Percentiles rank a stretch among this genome's conserved stretches.
Conservation (phyloP, 2,329 filamentous ascomycete genomes). For the Diaporthe ilicicola region DNA sequence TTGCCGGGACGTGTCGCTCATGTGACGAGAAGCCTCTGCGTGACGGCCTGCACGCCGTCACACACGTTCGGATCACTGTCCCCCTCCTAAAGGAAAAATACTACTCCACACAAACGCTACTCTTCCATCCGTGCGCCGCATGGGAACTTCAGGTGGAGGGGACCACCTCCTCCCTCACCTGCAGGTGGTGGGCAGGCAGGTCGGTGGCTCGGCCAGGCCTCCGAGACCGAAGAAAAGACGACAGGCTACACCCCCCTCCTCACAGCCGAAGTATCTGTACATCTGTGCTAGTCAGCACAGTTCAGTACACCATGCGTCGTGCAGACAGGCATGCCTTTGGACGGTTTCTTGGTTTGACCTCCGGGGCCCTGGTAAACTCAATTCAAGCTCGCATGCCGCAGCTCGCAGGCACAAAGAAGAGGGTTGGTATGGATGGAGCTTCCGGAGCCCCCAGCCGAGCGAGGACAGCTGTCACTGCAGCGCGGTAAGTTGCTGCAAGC, state of each 20-base stretch:
- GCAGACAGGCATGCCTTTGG: conserved; percentile 8
- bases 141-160: conserved; percentile 9
- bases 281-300: not conserved
- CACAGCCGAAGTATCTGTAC: not conserved
- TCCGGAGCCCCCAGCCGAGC: conserved; percentile 7
- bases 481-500: not conserved
- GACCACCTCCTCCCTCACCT: not conserved
- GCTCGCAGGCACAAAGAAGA: not conserved
- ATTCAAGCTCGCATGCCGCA: conserved; percentile 21
- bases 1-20: conserved; percentile 7
- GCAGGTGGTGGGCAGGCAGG: not conserved
- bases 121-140: conserved; percentile 1
- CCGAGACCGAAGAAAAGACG: not conserved
- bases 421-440: not conserved
- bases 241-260: not conserved
- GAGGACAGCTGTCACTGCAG: conserved; percentile 20
- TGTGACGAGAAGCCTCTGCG: conserved; percentile 1
- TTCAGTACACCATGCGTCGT: not conserved
- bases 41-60: not conserved
- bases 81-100: not conserved
- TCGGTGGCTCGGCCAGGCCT: conserved; percentile 8
- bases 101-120: not conserved
- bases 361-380: conserved; percentile 20
- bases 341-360: not conserved
- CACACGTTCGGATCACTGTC: not conserved